These are phyloP conservation scores for Cercophora sp. DNA, from an alignment of 495 filamentous ascomycete genomes.

Conservation along the genomic window DNA sequence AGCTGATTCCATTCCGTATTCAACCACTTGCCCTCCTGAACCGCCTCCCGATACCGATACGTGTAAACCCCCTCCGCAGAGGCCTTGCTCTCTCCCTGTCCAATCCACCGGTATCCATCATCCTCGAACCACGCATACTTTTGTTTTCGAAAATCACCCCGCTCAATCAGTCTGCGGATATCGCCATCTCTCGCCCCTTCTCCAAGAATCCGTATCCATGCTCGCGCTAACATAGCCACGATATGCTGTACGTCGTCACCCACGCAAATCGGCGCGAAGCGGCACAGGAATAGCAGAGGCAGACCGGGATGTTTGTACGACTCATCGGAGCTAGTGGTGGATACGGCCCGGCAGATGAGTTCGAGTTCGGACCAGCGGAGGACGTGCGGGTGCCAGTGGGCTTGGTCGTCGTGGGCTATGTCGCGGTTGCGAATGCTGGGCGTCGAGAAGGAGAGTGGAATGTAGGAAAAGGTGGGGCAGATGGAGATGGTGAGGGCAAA, in stretches of 20 bases:
- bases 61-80: neutral
- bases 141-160: neutral
- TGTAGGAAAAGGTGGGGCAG: neutral
- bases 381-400: neutral
- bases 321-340: neutral
- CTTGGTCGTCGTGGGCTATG: slow-evolving; percentile 6
- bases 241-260: neutral
- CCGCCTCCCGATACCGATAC: neutral
- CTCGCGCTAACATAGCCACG: neutral
- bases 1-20: neutral
- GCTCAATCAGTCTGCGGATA: neutral
- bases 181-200: neutral
- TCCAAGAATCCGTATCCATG: neutral
- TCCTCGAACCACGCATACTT: neutral
- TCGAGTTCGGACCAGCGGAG: neutral
- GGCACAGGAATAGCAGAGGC: slow-evolving; percentile 1
- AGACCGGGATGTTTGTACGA: neutral
- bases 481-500: neutral
- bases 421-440: neutral
- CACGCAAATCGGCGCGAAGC: neutral
- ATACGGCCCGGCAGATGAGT: neutral
- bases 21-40: neutral
- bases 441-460: neutral
- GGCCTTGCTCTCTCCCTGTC: neutral
- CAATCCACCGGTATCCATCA: slow-evolving; percentile 1